phyloP scores from a whole-genome alignment of 2,329 filamentous ascomycete genomes.

The Albophoma yamanashiensis region DNA sequence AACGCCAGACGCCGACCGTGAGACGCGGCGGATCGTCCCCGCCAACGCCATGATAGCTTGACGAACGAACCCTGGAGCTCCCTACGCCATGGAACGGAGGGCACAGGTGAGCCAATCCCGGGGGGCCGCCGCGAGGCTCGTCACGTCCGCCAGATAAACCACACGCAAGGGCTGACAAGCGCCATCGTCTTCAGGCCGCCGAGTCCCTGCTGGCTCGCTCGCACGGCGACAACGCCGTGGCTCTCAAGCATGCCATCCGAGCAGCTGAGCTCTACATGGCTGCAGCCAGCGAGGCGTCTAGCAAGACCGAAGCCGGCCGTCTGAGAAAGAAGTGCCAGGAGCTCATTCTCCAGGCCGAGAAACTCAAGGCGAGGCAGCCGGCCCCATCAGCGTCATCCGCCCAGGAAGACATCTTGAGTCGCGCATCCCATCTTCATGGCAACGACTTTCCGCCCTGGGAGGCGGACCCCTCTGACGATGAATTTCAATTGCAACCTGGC shows the following conservation, averaged over 20 bases:
- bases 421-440: slow-evolving; percentile 71
- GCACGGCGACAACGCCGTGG: slow-evolving; percentile 33
- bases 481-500: slow-evolving; percentile 48
- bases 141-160: background rate
- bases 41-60: background rate
- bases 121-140: background rate
- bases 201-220: slow-evolving; percentile 25
- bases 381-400: background rate
- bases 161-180: slow-evolving; percentile 1
- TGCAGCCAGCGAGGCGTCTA: slow-evolving; percentile 52
- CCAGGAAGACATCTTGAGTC: slow-evolving; percentile 46
- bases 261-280: slow-evolving; percentile 76
- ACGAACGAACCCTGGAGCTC: background rate
- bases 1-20: background rate
- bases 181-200: slow-evolving; percentile 18
- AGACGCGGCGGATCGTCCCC: background rate
- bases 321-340: slow-evolving; percentile 59
- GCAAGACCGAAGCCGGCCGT: slow-evolving; percentile 51
- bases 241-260: slow-evolving; percentile 63
- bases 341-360: slow-evolving; percentile 62
- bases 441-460: slow-evolving; percentile 81
- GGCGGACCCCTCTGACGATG: slow-evolving; percentile 42
- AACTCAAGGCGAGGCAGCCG: slow-evolving; percentile 46
- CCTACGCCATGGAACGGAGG: background rate
- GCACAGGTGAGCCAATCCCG: background rate